Percentiles rank a stretch among this genome's conserved stretches.
These are phyloP conservation scores for Hanseniaspora opuntiae DNA, from an alignment of 805 yeast genomes.

Conservation along the genomic window DNA sequence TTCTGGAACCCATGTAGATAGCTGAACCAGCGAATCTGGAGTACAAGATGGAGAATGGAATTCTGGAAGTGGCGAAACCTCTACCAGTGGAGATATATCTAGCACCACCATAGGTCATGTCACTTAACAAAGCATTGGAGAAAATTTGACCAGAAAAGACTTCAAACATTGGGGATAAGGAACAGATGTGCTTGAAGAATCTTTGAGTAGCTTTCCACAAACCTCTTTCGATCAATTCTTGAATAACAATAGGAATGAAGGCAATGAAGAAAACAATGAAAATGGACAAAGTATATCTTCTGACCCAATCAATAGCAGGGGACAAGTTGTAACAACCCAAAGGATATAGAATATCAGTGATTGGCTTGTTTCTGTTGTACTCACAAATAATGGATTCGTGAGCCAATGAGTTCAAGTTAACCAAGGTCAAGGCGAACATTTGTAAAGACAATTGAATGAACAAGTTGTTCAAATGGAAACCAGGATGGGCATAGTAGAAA, in stretches of 20 bases:
- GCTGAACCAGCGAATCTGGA: slow-evolving; percentile 72
- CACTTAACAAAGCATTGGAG: slow-evolving; percentile 55
- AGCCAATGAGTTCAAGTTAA: slow-evolving; percentile 59
- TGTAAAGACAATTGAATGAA: slow-evolving; percentile 67
- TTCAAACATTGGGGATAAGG: slow-evolving; percentile 70
- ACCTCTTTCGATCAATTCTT: slow-evolving; percentile 73
- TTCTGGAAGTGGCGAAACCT: slow-evolving; percentile 73
- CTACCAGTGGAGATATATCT: slow-evolving; percentile 77
- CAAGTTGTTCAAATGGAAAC: slow-evolving; percentile 71
- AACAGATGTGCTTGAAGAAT: slow-evolving; percentile 52
- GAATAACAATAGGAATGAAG: slow-evolving; percentile 63
- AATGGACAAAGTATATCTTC: slow-evolving; percentile 68
- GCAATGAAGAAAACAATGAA: slow-evolving; percentile 73
- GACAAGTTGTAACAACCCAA: slow-evolving; percentile 59
- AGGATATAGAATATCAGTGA: slow-evolving; percentile 54
- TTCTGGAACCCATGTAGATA: slow-evolving; percentile 73
- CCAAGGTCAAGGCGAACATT: slow-evolving; percentile 53
- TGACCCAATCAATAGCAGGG: slow-evolving; percentile 69
- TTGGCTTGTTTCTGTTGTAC: slow-evolving; percentile 51
- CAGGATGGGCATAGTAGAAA: slow-evolving; percentile 76
- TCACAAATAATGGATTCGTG: slow-evolving; percentile 58
- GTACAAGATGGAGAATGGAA: slow-evolving; percentile 59
- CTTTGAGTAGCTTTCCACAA: slow-evolving; percentile 61
- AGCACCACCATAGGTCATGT: slow-evolving; percentile 73
- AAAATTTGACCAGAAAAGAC: slow-evolving; percentile 72